Base-by-base conservation (phyloP, 2,329 filamentous ascomycete genomes). In the Fusarium algeriense region DNA sequence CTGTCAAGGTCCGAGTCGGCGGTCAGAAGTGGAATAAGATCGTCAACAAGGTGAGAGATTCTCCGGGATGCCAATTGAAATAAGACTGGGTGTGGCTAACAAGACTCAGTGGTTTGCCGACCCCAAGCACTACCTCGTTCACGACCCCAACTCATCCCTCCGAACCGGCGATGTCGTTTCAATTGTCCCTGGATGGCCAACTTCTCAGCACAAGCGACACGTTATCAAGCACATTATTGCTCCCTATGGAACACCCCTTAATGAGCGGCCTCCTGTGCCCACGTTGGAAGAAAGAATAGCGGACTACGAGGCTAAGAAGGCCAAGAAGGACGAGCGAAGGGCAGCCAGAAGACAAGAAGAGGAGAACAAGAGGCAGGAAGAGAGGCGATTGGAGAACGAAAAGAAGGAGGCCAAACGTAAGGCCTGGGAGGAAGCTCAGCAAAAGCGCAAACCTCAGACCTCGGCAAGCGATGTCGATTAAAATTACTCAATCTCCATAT, bases 181-280 rank as follows among this genome's bases (percentile, higher is more conserved):
- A 69, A 92, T 95, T 74, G 84, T 85, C 11, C 86, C 89, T 8
- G 90, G 90, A 61, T 90, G 87, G 86, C 88, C 89, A 56, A 88
- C 88, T 10, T 90, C 88, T 43, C 89, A 89, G 69, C 83, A 85
- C 69, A 93, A 95, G 75, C 88, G 89, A 30, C 92, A 95, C 76
- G 90, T 95, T 38, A 90, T 96, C 32, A 90, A 91, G 71, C 85
- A 87, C 67, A 94, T 96, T 73, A 87, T 95, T 67, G 90, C 92
- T 6, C 93, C 92, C 4, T 84, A 83, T 54, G 91, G 92, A 20
- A 83, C 84, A 3, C 86, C 90, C 4, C 88, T 93, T 57, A 85
- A 89, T 32, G 85, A 88, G 60, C 85, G 93, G 10, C 90, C 91
- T 8, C 85, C 89, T 0, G 85, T 96, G 14, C 91, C 91, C 30